Evolutionary conservation across 148 eudicot genomes (phyloP).

Genomic region (Rhododendron griersonianum): DNA sequence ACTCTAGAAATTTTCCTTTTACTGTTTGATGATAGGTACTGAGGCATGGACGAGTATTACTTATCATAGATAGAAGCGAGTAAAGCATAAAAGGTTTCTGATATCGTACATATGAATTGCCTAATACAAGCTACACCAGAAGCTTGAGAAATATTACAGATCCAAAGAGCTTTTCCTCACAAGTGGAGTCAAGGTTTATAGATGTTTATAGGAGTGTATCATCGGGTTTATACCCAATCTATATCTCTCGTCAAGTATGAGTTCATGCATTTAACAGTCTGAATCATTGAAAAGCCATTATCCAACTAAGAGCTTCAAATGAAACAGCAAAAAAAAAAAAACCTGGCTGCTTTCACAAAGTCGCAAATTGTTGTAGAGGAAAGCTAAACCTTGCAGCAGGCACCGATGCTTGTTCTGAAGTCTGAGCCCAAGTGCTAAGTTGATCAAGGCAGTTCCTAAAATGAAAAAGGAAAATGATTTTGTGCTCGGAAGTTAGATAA

Average conservation of each 20-base stretch:
- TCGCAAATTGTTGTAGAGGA: slow-evolving; percentile 64
- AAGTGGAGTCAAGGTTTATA: not conserved
- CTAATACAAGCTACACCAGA: not conserved
- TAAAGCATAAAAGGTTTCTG: not conserved
- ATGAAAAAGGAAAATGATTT: not conserved
- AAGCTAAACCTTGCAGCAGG: slow-evolving; percentile 79
- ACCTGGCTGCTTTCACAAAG: slow-evolving; percentile 63
- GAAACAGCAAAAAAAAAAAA: not conserved
- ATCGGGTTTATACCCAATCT: not conserved
- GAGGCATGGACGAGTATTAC: not conserved
- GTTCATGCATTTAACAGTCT: not conserved
- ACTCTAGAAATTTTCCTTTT: not conserved
- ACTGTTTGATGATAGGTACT: not conserved
- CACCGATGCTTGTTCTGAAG: slow-evolving; percentile 93
- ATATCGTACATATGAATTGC: not conserved
- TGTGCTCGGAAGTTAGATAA: not conserved
- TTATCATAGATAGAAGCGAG: not conserved
- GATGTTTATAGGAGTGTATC: not conserved
- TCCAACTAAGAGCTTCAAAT: not conserved
- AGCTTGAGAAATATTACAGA: no score
- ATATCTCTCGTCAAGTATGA: not conserved
- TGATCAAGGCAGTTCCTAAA: slow-evolving; percentile 63
- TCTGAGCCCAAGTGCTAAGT: slow-evolving; percentile 74
- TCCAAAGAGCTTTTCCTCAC: not conserved
- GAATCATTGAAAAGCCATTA: not conserved